These are phyloP conservation scores for Limonium bicolor DNA, from an alignment of 148 eudicot genomes.

Conservation along the genomic window DNA sequence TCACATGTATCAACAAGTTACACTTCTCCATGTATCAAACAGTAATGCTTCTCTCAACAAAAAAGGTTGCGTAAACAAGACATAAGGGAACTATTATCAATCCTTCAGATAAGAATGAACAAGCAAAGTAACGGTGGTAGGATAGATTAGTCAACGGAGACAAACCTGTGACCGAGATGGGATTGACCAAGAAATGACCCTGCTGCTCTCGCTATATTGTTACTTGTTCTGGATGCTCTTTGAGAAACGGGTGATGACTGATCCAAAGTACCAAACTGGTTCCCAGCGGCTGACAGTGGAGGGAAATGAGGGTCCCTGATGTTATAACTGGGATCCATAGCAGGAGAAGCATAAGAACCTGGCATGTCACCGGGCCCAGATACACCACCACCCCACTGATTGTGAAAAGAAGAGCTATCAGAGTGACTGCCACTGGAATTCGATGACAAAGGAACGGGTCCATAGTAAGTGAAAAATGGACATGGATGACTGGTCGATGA, in stretches of 20 bases:
- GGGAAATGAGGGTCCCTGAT: conserved; percentile 56
- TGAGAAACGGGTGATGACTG: conserved; percentile 42
- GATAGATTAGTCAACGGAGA: not conserved
- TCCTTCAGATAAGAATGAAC: not conserved
- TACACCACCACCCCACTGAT: conserved; percentile 66
- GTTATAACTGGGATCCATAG: conserved; percentile 60
- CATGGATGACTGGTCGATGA: conserved; percentile 70
- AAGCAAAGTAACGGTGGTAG: not conserved
- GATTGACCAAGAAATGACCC: conserved; percentile 56
- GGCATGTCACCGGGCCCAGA: conserved; percentile 49
- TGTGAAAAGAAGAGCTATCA: conserved; percentile 47
- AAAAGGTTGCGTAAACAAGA: not conserved
- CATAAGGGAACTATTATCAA: not conserved
- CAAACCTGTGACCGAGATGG: conserved; percentile 55
- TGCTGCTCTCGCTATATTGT: conserved; percentile 60
- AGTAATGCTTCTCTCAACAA: too few relatives aligned
- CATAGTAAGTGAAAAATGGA: conserved; percentile 72
- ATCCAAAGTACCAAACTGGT: conserved; percentile 43
- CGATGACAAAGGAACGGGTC: conserved; percentile 56
- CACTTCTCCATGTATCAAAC: too few relatives aligned
- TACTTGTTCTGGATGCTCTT: conserved; percentile 42
- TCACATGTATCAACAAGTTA: not conserved
- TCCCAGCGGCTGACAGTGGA: conserved; percentile 27
- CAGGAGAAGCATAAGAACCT: conserved; percentile 45
- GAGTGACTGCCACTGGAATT: conserved; percentile 40